Conservation (phyloP, 805 yeast species). For the Lipomyces oligophaga region DNA sequence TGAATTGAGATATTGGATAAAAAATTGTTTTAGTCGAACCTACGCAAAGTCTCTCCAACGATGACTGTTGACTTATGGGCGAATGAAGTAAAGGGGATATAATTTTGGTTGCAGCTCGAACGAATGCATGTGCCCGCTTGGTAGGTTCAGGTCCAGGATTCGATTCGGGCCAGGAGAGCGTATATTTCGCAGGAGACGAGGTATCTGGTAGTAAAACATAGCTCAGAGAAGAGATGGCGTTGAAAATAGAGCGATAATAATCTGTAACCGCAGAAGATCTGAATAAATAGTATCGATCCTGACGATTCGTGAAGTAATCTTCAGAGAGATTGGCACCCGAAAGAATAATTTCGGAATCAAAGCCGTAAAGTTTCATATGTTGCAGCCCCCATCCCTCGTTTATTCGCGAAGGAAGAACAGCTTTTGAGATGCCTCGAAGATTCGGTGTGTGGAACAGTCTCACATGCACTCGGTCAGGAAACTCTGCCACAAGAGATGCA, state of each 20-base stretch:
- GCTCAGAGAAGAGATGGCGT: constrained; percentile 63
- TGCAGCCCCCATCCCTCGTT: constrained; percentile 92
- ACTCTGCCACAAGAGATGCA: constrained; percentile 59
- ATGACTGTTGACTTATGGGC: constrained; percentile 17
- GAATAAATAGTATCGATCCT: constrained; percentile 84
- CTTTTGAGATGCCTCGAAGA: constrained; percentile 60
- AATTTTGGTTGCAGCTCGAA: constrained; percentile 45
- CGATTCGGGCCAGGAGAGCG: constrained; percentile 67
- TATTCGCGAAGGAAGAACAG: constrained; percentile 70
- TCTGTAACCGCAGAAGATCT: constrained; percentile 55
- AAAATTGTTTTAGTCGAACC: constrained; percentile 54
- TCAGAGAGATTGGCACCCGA: constrained; percentile 88
- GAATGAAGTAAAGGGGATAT: constrained; percentile 58
- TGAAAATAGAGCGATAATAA: constrained; percentile 70
- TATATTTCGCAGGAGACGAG: constrained; percentile 47
- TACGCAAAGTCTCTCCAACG: background rate
- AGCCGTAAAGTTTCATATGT: constrained; percentile 95
- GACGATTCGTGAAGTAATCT: constrained; percentile 92
- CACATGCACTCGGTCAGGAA: constrained; percentile 63
- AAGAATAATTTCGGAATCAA: constrained; percentile 82
- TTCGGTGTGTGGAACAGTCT: constrained; percentile 89
- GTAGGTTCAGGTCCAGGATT: constrained; percentile 62
- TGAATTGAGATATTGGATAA: constrained; percentile 87
- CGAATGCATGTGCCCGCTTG: constrained; percentile 31
- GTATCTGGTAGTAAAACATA: constrained; percentile 53